phyloP scores from a whole-genome alignment of 306 rosid genomes.

The Hippophae tibetana region DNA sequence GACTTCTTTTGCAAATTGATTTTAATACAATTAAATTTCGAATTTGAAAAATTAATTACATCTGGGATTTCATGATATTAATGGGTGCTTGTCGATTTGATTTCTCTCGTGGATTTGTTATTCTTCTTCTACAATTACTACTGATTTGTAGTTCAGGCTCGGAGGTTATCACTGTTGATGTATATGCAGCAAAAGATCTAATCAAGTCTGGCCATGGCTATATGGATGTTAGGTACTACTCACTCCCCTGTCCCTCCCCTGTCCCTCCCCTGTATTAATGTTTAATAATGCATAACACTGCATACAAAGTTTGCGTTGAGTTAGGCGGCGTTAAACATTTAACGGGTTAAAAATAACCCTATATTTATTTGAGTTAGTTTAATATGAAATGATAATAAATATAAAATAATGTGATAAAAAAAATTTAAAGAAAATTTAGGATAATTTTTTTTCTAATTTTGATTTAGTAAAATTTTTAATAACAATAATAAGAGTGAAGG shows the following conservation, averaged over 20 bases:
- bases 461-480: too few relatives aligned
- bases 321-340: too few relatives aligned
- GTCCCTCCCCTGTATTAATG: neutral
- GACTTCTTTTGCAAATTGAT: neutral
- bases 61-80: neutral
- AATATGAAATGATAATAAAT: too few relatives aligned
- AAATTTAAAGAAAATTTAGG: too few relatives aligned
- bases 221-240: conserved; percentile 64
- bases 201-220: conserved; percentile 47
- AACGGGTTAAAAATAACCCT: too few relatives aligned
- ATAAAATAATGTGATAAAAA: too few relatives aligned
- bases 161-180: conserved; percentile 58
- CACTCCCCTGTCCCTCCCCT: neutral
- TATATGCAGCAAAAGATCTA: conserved; percentile 41
- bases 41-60: neutral
- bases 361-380: too few relatives aligned
- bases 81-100: conserved; percentile 28
- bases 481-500: too few relatives aligned
- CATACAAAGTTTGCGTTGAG: too few relatives aligned
- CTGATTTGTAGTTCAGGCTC: conserved; percentile 28
- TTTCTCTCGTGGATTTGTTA: conserved; percentile 20
- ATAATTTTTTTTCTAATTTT: too few relatives aligned
- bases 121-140: conserved; percentile 22
- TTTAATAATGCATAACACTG: too few relatives aligned
- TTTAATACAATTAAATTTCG: neutral